Conservation (phyloP, 805 yeast species). For the Yamadazyma laniorum region DNA sequence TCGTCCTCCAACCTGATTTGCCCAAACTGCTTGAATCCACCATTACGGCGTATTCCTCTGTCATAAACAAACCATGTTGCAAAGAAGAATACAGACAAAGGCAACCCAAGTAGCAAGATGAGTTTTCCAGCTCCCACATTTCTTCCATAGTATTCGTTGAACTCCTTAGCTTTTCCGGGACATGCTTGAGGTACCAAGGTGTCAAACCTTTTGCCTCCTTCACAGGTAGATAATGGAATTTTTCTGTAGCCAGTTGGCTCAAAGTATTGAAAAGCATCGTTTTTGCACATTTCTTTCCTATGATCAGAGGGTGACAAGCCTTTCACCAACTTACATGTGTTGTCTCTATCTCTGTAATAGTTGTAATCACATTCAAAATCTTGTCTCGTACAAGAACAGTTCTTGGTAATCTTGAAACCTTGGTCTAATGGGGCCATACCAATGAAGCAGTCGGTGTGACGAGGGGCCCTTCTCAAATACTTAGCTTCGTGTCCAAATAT, state of each 20-base stretch:
- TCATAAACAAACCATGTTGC: constrained; percentile 71
- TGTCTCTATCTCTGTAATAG: constrained; percentile 65
- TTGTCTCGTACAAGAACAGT: constrained; percentile 80
- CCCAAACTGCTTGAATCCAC: constrained; percentile 75
- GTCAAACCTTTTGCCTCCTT: constrained; percentile 74
- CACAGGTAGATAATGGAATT: constrained; percentile 82
- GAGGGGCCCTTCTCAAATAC: constrained; percentile 41
- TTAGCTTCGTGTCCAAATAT: constrained; percentile 43
- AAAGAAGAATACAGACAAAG: constrained; percentile 52
- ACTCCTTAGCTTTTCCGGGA: constrained; percentile 80
- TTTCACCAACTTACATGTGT: constrained; percentile 79
- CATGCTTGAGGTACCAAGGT: constrained; percentile 67
- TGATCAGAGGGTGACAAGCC: constrained; percentile 72
- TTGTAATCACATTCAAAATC: constrained; percentile 96
- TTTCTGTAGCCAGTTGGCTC: constrained; percentile 92
- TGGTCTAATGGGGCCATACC: constrained; percentile 56
- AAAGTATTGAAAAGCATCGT: constrained; percentile 65
- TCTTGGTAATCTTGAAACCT: constrained; percentile 55
- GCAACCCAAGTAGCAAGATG: constrained; percentile 53
- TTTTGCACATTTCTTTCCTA: constrained; percentile 53
- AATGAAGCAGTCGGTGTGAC: constrained; percentile 64
- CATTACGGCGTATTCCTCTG: constrained; percentile 75
- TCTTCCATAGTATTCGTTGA: constrained; percentile 48
- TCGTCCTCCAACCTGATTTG: constrained; percentile 77
- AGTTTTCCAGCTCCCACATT: constrained; percentile 57